These are phyloP conservation scores for Corymbia calophylla DNA, from an alignment of 441 rosid genomes.

Conservation along the genomic window DNA sequence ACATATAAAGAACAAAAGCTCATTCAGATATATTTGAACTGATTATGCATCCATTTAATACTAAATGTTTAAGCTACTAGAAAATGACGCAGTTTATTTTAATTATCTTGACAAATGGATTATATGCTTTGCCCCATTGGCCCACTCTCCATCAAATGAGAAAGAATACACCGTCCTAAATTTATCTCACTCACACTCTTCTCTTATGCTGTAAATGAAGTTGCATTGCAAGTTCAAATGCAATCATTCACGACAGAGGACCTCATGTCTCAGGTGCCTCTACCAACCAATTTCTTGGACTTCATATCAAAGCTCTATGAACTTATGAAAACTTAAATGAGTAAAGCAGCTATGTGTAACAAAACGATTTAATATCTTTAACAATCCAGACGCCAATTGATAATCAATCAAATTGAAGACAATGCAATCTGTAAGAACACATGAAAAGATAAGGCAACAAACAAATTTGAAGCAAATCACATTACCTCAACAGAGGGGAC, in stretches of 20 bases:
- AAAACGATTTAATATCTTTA: background rate
- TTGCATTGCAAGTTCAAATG: background rate
- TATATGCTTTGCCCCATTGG: background rate
- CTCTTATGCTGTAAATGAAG: background rate
- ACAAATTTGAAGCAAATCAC: background rate
- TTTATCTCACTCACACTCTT: background rate
- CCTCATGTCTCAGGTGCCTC: background rate
- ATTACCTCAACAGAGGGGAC: slow-evolving; percentile 77
- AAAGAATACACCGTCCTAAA: background rate
- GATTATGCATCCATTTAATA: background rate
- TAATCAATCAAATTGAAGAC: background rate
- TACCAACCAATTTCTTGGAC: background rate
- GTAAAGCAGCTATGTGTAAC: background rate
- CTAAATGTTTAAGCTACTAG: background rate
- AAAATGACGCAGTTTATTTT: background rate
- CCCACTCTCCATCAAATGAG: background rate
- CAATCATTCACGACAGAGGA: background rate
- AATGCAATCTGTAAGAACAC: background rate
- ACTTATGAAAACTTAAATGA: background rate
- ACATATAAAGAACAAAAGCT: background rate
- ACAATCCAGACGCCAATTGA: background rate
- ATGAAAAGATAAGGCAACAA: background rate
- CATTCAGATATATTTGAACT: background rate
- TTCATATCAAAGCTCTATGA: background rate
- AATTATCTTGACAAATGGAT: background rate